phyloP scores from a whole-genome alignment of 2,329 filamentous ascomycete species.

The Colletotrichum salicis region DNA sequence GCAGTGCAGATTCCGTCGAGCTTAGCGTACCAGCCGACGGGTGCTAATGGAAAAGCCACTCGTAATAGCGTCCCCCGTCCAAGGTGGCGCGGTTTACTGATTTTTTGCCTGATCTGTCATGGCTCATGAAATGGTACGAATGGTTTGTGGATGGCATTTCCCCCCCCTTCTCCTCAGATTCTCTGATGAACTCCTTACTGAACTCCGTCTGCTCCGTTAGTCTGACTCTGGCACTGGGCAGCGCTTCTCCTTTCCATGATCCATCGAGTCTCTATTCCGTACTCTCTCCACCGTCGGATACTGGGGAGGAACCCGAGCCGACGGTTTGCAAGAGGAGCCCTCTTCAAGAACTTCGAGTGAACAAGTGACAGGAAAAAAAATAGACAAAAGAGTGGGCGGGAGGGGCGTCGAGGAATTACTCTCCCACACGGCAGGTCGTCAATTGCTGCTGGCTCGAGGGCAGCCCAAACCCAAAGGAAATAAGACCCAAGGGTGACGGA shows the following conservation, averaged over 20 bases:
- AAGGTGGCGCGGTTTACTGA: slow-evolving; percentile 19
- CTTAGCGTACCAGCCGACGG: slow-evolving; percentile 22
- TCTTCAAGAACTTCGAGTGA: neutral
- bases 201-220: neutral
- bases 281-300: slow-evolving; percentile 4
- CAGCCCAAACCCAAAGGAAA: neutral
- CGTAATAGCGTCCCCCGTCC: slow-evolving; percentile 26
- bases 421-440: slow-evolving; percentile 17
- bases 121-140: neutral
- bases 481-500: neutral
- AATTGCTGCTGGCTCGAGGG: neutral
- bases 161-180: neutral
- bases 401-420: slow-evolving; percentile 10
- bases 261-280: neutral
- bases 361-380: neutral
- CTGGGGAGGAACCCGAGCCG: slow-evolving; percentile 17
- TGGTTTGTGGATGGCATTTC: neutral
- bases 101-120: slow-evolving; percentile 8
- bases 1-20: slow-evolving; percentile 6
- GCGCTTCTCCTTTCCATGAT: neutral
- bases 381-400: slow-evolving; percentile 8
- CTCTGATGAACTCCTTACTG: neutral
- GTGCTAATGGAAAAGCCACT: slow-evolving; percentile 27
- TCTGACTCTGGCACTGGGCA: neutral
- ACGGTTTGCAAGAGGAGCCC: slow-evolving; percentile 5